Evolutionary conservation across 768 basidiomycete species (phyloP), one percentile per base, ranked within the genome.

Genomic region (Leccinum rimulosum): DNA sequence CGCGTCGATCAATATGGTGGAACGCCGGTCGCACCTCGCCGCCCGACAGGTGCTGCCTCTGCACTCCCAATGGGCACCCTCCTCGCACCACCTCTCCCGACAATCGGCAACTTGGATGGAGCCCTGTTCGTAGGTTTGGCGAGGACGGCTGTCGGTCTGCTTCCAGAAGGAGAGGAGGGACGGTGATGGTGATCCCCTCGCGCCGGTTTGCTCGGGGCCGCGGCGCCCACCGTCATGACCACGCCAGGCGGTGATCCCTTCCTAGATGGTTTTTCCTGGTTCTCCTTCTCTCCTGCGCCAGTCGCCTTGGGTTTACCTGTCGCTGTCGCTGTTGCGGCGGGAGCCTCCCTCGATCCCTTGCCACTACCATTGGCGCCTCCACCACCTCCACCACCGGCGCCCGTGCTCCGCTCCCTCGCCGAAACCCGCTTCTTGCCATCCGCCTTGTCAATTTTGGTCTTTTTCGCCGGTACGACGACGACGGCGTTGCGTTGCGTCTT

Each of bases 11-110:
- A 9, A 52, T 19, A 3, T 73, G n/a, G 10, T 11, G 11, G 43
- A 45, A 19, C 11, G 5, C 19, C 2, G 19, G 43, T 19, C 43
- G 11, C 43, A 45, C 78, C 79, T 67, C 79, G 79, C 80, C 85
- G 80, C 1, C 77, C 76, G 43, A 6, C 19, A 6, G 78, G 71
- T 5, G 84, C 84, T 5, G 87, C 87, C 56, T 88, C 86, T 2
- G 79, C 79, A 62, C 86, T 88, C 61, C 84, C 82, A n/a, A 88
- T 74, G 5, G 80, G 84, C 27, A 91, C 87, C 57, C 88, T 77
- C 64, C 88, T 76, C 5, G 88, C 81, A 6, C 86, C 88, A 30
- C 77, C 78, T 59, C 71, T 76, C 65, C 70, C 64, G 19, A n/a
- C 2, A 8, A 62, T 60, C 25, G 76, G 73, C n/a, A 74, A 40